Percentiles rank a stretch among this genome's conserved stretches.
Conservation (phyloP, 352 stramenopile genomes). For the Pythium chondricola region DNA sequence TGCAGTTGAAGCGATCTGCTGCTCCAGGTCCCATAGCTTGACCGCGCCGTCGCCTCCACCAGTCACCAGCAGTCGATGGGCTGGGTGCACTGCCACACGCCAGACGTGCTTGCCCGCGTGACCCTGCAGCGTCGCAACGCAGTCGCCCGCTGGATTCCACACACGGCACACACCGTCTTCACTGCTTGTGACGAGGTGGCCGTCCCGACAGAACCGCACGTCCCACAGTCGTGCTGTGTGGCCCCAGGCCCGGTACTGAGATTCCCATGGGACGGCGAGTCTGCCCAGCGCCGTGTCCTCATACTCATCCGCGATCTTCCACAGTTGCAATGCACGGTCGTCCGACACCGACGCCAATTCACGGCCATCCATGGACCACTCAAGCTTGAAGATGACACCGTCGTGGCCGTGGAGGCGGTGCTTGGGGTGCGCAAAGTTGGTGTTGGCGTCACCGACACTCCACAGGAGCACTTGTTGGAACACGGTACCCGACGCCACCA, state of each 20-base stretch:
- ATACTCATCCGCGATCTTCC: conserved; percentile 32
- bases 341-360: conserved; percentile 81
- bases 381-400: conserved; percentile 81
- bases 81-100: conserved; percentile 61
- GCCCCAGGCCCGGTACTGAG: conserved; percentile 71
- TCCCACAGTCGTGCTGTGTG: conserved; percentile 84
- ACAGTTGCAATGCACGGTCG: conserved; percentile 80
- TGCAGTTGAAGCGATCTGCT: conserved; percentile 45
- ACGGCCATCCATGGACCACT: conserved; percentile 61
- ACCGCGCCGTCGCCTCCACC: conserved; percentile 71
- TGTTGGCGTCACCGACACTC: conserved; percentile 30
- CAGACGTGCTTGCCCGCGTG: conserved; percentile 76
- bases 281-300: background rate
- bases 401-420: conserved; percentile 78
- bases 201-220: conserved; percentile 52
- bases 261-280: conserved; percentile 24
- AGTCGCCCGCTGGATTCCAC: conserved; percentile 54
- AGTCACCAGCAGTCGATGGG: conserved; percentile 38
- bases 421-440: conserved; percentile 13
- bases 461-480: conserved; percentile 86
- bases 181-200: conserved; percentile 57
- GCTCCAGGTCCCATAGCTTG: conserved; percentile 71
- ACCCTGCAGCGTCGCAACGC: conserved; percentile 64
- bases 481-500: conserved; percentile 78
- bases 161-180: conserved; percentile 77